Evolutionary conservation across 179 eudicot genomes (phyloP).

Genomic region (Monotropa hypopitys): DNA sequence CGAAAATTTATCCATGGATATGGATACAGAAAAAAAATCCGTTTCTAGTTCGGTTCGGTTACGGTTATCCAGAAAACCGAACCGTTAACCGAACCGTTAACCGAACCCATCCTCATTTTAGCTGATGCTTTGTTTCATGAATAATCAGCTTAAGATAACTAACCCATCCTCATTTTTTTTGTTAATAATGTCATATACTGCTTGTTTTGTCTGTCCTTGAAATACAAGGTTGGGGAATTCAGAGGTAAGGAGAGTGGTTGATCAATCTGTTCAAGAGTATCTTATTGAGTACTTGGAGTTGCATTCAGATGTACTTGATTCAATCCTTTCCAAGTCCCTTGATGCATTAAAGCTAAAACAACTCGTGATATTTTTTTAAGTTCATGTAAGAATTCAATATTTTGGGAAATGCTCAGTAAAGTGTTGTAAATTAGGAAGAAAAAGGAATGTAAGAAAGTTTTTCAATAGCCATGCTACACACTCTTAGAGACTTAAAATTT

Average conservation of each 20-base stretch:
- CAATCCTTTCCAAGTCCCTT: conserved; percentile 73
- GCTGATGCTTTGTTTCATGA: not conserved
- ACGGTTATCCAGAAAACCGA: too few relatives aligned
- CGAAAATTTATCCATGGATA: too few relatives aligned
- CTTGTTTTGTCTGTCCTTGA: conserved; percentile 2
- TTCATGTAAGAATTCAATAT: not conserved
- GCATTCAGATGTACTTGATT: conserved; percentile 90
- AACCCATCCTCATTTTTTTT: not conserved
- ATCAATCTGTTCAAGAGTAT: conserved; percentile 79
- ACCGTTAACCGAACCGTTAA: too few relatives aligned
- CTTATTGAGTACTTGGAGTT: conserved; percentile 86
- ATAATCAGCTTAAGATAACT: not conserved
- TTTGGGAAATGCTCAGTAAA: not conserved
- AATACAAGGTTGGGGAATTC: conserved; percentile 13
- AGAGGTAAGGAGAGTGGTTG: conserved; percentile 43
- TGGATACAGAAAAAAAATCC: too few relatives aligned
- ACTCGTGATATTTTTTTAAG: not conserved
- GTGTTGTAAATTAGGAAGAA: not conserved
- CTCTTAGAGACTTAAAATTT: not conserved
- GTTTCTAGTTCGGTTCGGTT: too few relatives aligned
- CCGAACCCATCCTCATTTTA: not conserved
- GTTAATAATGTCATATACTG: not conserved
- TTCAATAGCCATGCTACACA: not conserved
- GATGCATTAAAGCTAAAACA: conserved; percentile 32
- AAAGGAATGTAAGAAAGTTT: not conserved